phyloP scores from a whole-genome alignment of 352 stramenopile species.

The Phytophthora agathidicida region DNA sequence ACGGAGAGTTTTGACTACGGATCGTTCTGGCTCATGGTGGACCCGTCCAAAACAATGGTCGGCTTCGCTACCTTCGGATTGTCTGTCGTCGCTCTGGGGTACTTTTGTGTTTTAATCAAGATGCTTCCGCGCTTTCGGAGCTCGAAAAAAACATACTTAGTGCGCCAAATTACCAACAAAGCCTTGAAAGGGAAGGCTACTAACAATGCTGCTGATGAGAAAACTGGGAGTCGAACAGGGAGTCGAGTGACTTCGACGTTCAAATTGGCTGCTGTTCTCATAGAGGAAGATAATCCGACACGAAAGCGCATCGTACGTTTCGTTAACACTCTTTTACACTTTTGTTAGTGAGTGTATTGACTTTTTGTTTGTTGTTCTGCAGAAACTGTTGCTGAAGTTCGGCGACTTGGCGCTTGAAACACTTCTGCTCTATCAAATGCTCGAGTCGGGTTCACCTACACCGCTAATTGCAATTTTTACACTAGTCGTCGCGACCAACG shows the following conservation, averaged over 20 bases:
- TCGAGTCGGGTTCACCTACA: constrained; percentile 24
- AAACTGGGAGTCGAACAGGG: too few species aligned
- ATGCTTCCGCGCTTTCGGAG: constrained; percentile 1
- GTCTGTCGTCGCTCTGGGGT: constrained; percentile 14
- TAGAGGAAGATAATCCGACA: too few species aligned
- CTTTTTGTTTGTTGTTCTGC: not conserved
- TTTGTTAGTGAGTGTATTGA: too few species aligned
- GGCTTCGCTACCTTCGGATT: constrained; percentile 17
- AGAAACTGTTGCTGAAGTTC: constrained; percentile 28
- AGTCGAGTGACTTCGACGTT: too few species aligned
- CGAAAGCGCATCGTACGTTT: too few species aligned
- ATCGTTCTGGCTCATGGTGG: constrained; percentile 35
- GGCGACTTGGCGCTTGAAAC: constrained; percentile 22
- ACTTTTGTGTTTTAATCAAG: constrained; percentile 18
- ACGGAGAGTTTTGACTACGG: constrained; percentile 34
- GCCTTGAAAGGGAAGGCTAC: too few species aligned
- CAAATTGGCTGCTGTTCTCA: too few species aligned
- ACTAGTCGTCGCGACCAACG: constrained; percentile 20
- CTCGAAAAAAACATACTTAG: constrained; percentile 2
- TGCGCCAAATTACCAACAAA: not conserved
- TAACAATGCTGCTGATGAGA: too few species aligned
- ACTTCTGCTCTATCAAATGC: constrained; percentile 28
- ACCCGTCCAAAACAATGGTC: constrained; percentile 11
- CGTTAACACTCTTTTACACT: too few species aligned
- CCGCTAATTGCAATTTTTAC: constrained; percentile 22